These are phyloP conservation scores for Monilinia fructicola DNA, from an alignment of 2,329 filamentous ascomycete genomes.

Conservation along the genomic window DNA sequence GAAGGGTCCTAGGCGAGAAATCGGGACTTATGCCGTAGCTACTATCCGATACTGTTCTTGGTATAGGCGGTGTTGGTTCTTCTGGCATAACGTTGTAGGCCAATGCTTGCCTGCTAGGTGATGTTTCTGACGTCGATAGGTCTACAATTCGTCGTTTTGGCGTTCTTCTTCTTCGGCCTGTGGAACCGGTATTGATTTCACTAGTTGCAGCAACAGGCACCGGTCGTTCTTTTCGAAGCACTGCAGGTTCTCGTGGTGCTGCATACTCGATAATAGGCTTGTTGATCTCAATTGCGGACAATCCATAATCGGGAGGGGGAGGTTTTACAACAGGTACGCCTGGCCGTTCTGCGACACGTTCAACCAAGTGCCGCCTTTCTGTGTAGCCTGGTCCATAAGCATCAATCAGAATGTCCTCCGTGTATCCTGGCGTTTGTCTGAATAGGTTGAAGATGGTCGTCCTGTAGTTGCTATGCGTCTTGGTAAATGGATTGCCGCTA, in stretches of 20 bases:
- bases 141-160: slow-evolving; percentile 66
- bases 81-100: slow-evolving; percentile 32
- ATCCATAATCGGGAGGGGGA: slow-evolving; percentile 56
- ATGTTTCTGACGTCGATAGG: slow-evolving; percentile 51
- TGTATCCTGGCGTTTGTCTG: slow-evolving; percentile 82
- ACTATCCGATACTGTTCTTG: slow-evolving; percentile 31
- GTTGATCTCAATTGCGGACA: slow-evolving; percentile 63
- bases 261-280: slow-evolving; percentile 63
- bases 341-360: slow-evolving; percentile 73
- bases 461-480: slow-evolving; percentile 81
- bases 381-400: slow-evolving; percentile 77
- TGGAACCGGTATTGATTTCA: slow-evolving; percentile 57
- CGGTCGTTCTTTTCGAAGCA: slow-evolving; percentile 59
- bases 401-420: slow-evolving; percentile 88
- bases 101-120: slow-evolving; percentile 32
- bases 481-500: slow-evolving; percentile 85
- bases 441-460: slow-evolving; percentile 96
- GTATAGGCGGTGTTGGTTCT: slow-evolving; percentile 26
- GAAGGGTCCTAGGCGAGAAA: slow-evolving; percentile 35
- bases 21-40: slow-evolving; percentile 40
- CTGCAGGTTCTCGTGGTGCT: slow-evolving; percentile 48
- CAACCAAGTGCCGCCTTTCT: slow-evolving; percentile 80
- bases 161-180: slow-evolving; percentile 57
- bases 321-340: slow-evolving; percentile 77
- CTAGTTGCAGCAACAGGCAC: slow-evolving; percentile 54